Conservation (phyloP, 306 rosid species). For the Lathyrus tuberosus region DNA sequence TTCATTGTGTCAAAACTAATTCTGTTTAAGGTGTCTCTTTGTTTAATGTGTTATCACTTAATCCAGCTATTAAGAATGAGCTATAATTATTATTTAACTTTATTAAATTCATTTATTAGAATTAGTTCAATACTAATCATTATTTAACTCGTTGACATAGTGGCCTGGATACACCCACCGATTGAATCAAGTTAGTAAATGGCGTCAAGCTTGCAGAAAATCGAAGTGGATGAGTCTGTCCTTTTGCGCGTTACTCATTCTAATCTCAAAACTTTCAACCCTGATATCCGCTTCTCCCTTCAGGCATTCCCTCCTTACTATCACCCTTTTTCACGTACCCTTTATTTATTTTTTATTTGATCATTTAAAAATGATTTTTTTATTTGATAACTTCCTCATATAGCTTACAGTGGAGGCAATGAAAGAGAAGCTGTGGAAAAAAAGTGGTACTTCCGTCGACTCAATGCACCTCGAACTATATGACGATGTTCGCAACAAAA, state of each 20-base stretch:
- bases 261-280: conserved; percentile 69
- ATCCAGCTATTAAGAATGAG: too few relatives aligned
- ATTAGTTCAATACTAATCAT: too few relatives aligned
- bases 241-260: conserved; percentile 71
- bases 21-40: too few relatives aligned
- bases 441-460: conserved; percentile 75
- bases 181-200: conserved; percentile 18
- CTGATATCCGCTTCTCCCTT: conserved; percentile 73
- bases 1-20: too few relatives aligned
- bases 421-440: conserved; percentile 84
- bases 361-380: neutral
- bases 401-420: conserved; percentile 69
- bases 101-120: too few relatives aligned
- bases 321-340: neutral
- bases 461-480: conserved; percentile 78
- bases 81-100: too few relatives aligned
- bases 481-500: conserved; percentile 62
- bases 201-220: conserved; percentile 68
- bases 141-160: too few relatives aligned
- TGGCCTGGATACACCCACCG: too few relatives aligned
- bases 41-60: too few relatives aligned
- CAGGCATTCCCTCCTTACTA: conserved; percentile 39
- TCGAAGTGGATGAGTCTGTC: conserved; percentile 67
- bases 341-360: neutral
- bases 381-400: neutral